These are phyloP conservation scores for Leptographium wingfieldii DNA, from an alignment of 2,329 filamentous ascomycete species.

Conservation along the genomic window DNA sequence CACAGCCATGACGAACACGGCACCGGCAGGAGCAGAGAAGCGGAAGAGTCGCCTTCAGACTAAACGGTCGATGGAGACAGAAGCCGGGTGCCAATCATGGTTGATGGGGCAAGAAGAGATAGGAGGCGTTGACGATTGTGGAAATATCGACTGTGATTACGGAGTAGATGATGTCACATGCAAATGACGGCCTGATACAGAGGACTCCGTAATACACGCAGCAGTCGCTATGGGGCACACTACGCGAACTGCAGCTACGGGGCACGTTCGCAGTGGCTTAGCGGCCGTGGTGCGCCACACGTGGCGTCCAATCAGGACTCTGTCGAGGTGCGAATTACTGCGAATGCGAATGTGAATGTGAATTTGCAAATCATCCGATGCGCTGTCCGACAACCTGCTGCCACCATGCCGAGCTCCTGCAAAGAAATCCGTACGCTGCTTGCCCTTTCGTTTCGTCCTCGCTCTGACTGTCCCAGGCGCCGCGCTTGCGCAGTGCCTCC, in stretches of 20 bases:
- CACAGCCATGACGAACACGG: slow-evolving; percentile 28
- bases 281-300: background rate
- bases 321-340: too few species aligned
- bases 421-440: slow-evolving; percentile 44
- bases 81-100: background rate
- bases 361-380: background rate
- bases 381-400: background rate
- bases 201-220: background rate
- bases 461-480: slow-evolving; percentile 45
- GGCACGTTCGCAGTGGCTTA: background rate
- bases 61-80: background rate
- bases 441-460: background rate
- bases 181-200: background rate
- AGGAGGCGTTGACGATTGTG: background rate
- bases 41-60: background rate
- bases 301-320: background rate
- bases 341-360: too few species aligned
- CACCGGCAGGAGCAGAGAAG: background rate
- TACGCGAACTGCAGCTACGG: too few species aligned
- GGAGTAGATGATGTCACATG: background rate
- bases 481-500: slow-evolving; percentile 86
- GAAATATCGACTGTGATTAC: background rate
- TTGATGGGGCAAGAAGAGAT: background rate
- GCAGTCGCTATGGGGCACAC: too few species aligned
- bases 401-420: slow-evolving; percentile 74